Conservation (phyloP, 2,329 filamentous ascomycete genomes). For the Phyllosticta ampelicida region DNA sequence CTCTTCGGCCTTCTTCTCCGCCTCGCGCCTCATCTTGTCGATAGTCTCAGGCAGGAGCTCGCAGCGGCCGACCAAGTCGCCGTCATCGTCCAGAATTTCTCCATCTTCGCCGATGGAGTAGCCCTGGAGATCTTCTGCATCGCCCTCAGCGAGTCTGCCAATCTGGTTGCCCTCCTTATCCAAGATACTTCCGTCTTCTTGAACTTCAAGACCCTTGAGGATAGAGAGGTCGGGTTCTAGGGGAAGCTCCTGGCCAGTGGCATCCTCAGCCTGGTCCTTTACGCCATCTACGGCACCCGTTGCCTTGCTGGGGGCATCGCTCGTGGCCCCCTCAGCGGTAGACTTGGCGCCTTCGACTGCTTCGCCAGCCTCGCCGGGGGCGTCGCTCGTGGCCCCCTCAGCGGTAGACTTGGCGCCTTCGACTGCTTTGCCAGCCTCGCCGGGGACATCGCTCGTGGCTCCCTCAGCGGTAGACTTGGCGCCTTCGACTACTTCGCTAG, state of each 20-base stretch:
- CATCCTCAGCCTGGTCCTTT: slow-evolving; percentile 15
- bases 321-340: slow-evolving; percentile 12
- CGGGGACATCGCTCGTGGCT: slow-evolving; percentile 17
- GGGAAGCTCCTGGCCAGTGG: slow-evolving; percentile 22
- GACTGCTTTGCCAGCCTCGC: slow-evolving; percentile 7
- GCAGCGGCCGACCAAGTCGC: slow-evolving; percentile 43
- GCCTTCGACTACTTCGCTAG: slow-evolving; percentile 11
- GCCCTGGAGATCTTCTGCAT: slow-evolving; percentile 41
- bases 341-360: slow-evolving; percentile 15
- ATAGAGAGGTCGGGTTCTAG: slow-evolving; percentile 35
- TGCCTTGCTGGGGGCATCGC: slow-evolving; percentile 4
- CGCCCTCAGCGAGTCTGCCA: slow-evolving; percentile 41
- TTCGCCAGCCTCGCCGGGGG: not conserved
- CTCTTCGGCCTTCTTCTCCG: slow-evolving; percentile 19
- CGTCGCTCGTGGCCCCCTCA: slow-evolving; percentile 12
- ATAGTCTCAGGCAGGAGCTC: slow-evolving; percentile 39
- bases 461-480: slow-evolving; percentile 16
- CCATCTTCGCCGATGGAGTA: slow-evolving; percentile 44
- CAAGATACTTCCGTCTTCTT: slow-evolving; percentile 44
- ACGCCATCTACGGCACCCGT: slow-evolving; percentile 14
- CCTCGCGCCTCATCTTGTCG: slow-evolving; percentile 25
- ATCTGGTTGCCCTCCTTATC: slow-evolving; percentile 40
- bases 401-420: slow-evolving; percentile 15
- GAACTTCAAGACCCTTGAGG: slow-evolving; percentile 41
- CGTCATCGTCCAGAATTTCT: slow-evolving; percentile 45